A percentile compares a stretch with the other conserved stretches of the same genome.
Evolutionary conservation across 2,329 filamentous ascomycete genomes (phyloP).

Genomic region (Aureobasidium namibiae): DNA sequence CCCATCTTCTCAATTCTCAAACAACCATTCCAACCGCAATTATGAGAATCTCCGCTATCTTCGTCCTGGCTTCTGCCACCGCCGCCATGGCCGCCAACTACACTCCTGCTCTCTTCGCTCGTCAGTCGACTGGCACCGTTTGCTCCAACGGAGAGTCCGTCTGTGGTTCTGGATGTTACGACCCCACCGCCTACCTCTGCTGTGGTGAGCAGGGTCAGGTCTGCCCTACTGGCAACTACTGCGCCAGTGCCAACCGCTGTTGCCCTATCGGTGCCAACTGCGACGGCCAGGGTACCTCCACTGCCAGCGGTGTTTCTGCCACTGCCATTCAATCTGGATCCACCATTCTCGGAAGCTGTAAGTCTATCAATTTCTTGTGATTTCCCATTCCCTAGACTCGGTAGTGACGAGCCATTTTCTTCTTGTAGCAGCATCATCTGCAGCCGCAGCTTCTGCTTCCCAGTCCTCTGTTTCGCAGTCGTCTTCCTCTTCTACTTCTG

Average conservation of each 20-base stretch:
- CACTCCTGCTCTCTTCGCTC: conserved; percentile 5
- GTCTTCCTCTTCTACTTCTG: not conserved
- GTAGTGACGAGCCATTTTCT: not conserved
- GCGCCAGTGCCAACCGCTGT: not conserved
- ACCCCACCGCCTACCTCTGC: conserved; percentile 3
- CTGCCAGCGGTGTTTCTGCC: not conserved
- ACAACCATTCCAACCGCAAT: not conserved
- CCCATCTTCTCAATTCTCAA: not conserved
- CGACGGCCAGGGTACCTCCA: conserved; percentile 10
- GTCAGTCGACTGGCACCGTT: not conserved
- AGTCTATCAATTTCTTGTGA: not conserved
- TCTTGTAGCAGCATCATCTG: not conserved
- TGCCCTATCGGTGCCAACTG: conserved; percentile 9
- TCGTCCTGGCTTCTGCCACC: conserved; percentile 7
- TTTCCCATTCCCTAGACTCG: not conserved
- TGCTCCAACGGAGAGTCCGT: conserved; percentile 5
- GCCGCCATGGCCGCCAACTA: not conserved
- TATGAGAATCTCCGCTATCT: conserved; percentile 4
- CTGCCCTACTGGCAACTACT: not conserved
- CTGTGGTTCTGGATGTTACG: conserved; percentile 10
- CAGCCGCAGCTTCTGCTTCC: not conserved
- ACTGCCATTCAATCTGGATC: not conserved
- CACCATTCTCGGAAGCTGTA: conserved; percentile 11
- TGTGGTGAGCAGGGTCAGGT: not conserved
- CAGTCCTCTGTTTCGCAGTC: conserved; percentile 6